These are phyloP conservation scores for Meyerozyma elateridarum DNA, from an alignment of 1,139 yeast genomes.

Conservation along the genomic window DNA sequence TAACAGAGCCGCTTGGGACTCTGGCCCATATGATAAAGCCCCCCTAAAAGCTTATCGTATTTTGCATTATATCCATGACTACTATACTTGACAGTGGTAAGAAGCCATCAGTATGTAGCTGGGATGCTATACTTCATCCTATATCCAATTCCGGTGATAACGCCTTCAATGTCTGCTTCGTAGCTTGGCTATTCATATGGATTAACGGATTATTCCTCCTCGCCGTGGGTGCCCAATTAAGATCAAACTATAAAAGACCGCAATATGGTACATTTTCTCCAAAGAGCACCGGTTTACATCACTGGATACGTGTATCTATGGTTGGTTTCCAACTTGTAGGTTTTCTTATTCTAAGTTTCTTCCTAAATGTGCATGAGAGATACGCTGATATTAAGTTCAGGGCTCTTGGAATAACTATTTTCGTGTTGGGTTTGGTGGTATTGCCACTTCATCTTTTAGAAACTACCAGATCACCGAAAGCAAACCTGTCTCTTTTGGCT, in stretches of 20 bases:
- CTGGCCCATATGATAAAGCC: too few relatives aligned
- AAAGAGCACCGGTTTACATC: conserved; percentile 27
- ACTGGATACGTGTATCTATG: conserved; percentile 24
- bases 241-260: conserved; percentile 10
- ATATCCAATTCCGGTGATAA: conserved; percentile 23
- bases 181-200: conserved; percentile 23
- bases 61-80: too few relatives aligned
- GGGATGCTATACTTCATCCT: background rate
- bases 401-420: conserved; percentile 17
- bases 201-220: conserved; percentile 12
- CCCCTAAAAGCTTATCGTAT: too few relatives aligned
- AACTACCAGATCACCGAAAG: conserved; percentile 25
- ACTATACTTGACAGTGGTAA: background rate
- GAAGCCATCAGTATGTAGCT: background rate
- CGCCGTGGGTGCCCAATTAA: conserved; percentile 24
- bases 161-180: conserved; percentile 56
- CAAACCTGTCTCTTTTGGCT: conserved; percentile 30
- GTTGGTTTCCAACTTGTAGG: conserved; percentile 25
- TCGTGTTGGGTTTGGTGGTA: conserved; percentile 18
- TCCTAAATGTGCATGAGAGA: conserved; percentile 19
- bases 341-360: conserved; percentile 16
- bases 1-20: too few relatives aligned
- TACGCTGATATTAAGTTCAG: conserved; percentile 20
- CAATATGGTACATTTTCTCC: conserved; percentile 19
- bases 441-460: conserved; percentile 43